A percentile compares a stretch with the other conserved stretches of the same genome.
These are phyloP conservation scores for Anthracocystis panici-leucophaei DNA, from an alignment of 1,284 basidiomycete species.

Conservation along the genomic window DNA sequence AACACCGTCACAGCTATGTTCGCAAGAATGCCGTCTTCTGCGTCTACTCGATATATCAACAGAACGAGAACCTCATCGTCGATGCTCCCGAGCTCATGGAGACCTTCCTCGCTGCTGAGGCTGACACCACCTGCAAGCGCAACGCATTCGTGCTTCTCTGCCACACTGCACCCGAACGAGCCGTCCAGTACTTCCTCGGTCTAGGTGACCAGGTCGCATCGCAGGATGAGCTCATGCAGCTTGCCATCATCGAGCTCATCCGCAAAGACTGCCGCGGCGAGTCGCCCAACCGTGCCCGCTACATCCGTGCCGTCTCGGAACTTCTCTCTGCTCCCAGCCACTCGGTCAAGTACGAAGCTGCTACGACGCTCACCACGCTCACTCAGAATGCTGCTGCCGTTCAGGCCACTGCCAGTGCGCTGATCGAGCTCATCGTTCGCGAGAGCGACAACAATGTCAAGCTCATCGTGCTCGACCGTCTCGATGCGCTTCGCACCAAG, in stretches of 20 bases:
- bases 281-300: conserved; percentile 75
- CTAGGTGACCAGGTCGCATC: conserved; percentile 85
- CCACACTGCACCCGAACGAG: conserved; percentile 87
- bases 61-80: conserved; percentile 86
- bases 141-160: conserved; percentile 97
- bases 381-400: conserved; percentile 96
- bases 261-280: conserved; percentile 89
- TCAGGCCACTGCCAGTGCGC: conserved; percentile 90
- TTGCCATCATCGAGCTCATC: conserved; percentile 95
- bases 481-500: conserved; percentile 84
- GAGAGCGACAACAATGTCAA: conserved; percentile 99
- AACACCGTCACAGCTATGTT: conserved; percentile 98
- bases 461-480: conserved; percentile 93
- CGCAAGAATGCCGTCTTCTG: conserved; percentile 99
- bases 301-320: conserved; percentile 94
- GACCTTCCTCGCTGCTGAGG: conserved; percentile 90
- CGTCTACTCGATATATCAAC: conserved; percentile 90
- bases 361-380: conserved; percentile 91
- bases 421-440: conserved; percentile 90
- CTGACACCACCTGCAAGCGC: conserved; percentile 94
- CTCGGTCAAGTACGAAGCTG: conserved; percentile 98
- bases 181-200: conserved; percentile 88
- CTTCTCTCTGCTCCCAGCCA: conserved; percentile 90
- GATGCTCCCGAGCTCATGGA: conserved; percentile 97
- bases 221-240: conserved; percentile 94